Conservation (phyloP, 352 stramenopile genomes). For the Halophytophthora batemanensis region DNA sequence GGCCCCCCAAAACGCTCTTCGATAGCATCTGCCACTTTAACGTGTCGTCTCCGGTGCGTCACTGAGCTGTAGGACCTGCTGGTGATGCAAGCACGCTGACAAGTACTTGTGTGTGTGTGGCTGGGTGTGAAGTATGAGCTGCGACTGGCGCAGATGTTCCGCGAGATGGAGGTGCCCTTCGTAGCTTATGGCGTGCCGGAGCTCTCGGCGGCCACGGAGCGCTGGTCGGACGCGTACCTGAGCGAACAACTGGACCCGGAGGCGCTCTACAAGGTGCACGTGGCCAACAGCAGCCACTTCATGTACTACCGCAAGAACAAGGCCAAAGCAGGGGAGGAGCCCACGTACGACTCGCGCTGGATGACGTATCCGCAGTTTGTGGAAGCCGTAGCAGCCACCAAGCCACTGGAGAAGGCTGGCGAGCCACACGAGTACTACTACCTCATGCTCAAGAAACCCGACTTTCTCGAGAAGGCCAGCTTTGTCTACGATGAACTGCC, state of each 20-base stretch:
- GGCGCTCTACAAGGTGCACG: slow-evolving; percentile 58
- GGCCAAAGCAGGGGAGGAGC: slow-evolving; percentile 25
- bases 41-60: slow-evolving; percentile 44
- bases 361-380: slow-evolving; percentile 68
- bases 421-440: slow-evolving; percentile 46
- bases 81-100: too few relatives aligned
- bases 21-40: slow-evolving; percentile 69
- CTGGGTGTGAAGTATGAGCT: slow-evolving; percentile 58
- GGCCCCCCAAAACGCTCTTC: slow-evolving; percentile 34
- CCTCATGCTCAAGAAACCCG: slow-evolving; percentile 50
- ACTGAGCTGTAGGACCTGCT: neutral
- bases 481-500: slow-evolving; percentile 87
- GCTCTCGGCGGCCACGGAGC: slow-evolving; percentile 56
- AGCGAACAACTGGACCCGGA: slow-evolving; percentile 36
- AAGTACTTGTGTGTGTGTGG: slow-evolving; percentile 7
- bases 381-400: slow-evolving; percentile 23
- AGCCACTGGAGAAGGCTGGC: slow-evolving; percentile 9
- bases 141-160: slow-evolving; percentile 85
- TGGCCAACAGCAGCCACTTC: slow-evolving; percentile 90
- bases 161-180: slow-evolving; percentile 93
- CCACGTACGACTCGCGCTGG: slow-evolving; percentile 46
- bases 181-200: slow-evolving; percentile 90
- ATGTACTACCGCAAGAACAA: slow-evolving; percentile 89
- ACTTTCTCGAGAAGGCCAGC: slow-evolving; percentile 32
- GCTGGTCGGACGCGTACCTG: slow-evolving; percentile 87